Evolutionary conservation across 163 green algal species (phyloP), one percentile per base, ranked within the genome.

Genomic region (Volvox carteri): DNA sequence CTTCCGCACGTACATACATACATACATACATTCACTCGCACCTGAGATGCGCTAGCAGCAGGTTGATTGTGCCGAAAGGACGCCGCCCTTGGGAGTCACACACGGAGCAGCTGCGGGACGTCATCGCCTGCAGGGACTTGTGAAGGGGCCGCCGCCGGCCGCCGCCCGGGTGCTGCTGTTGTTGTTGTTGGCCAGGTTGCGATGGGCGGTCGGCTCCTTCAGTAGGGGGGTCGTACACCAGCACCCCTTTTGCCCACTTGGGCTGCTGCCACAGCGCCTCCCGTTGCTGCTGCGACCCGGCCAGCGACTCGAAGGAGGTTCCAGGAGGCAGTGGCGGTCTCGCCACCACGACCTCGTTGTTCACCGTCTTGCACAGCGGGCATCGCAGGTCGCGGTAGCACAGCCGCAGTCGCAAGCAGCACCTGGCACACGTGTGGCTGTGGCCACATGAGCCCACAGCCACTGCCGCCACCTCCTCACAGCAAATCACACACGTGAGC

Each of bases 301-400:
- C 35, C 68, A 88, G 50, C 12, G 67, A 56, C 23, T 56, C 35
- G 65, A 81, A 88, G 4, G 67, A 44, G 39, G 46, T 52, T 1
- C 60, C 81, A 1, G 68, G 67, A 11, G 52, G 33, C 78, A 81
- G 60, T 39, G 81, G 46, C 2, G 60, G 81, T 12, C 88, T 58
- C 48, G 54, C 23, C n/a, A 92, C 23, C 65, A 88, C 75, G 33
- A 95, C 88, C 86, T 94, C 86, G 1, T 86, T 48, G 44, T 95
- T 93, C 1, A 94, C 87, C 0, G 88, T 30, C 79, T 97, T 97
- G 94, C 95, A 97, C 72, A 97, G 83, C 12, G 93, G 90, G 90
- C 95, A 97, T 30, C 87, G 91, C 19, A 42, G 87, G 74, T 94
- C 91, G 2, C 77, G 23, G 90, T 96, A 97, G n/a, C 91, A 93